Conservation (phyloP, 1,284 basidiomycete genomes). For the Schizophyllum amplum region DNA sequence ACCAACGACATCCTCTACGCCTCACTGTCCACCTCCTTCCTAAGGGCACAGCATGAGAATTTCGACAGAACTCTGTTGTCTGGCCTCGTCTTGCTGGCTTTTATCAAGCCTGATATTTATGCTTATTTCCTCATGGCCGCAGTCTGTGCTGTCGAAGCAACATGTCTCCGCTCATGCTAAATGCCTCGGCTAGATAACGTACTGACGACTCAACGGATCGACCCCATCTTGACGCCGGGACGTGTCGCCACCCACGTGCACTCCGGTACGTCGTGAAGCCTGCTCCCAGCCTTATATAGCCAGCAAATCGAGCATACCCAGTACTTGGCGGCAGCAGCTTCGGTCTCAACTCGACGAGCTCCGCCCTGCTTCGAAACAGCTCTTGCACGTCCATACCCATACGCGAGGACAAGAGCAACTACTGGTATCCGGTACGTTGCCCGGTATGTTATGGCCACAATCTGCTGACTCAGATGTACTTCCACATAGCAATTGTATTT, state of each 20-base stretch:
- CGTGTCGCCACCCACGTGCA: conserved; percentile 32
- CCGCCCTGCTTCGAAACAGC: conserved; percentile 24
- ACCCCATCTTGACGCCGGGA: conserved; percentile 18
- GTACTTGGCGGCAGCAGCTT: conserved; percentile 37
- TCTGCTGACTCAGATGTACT: neutral
- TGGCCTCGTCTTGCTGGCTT: too few species aligned
- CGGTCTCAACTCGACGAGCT: conserved; percentile 22
- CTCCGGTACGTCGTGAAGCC: conserved; percentile 18
- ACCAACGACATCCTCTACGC: too few species aligned
- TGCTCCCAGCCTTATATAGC: neutral
- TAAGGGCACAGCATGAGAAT: too few species aligned
- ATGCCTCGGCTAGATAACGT: too few species aligned
- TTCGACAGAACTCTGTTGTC: too few species aligned
- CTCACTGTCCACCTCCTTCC: too few species aligned
- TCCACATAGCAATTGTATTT: conserved; percentile 28
- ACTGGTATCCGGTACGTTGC: conserved; percentile 34
- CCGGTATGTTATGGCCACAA: too few species aligned
- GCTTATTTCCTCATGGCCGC: neutral
- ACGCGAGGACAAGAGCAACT: conserved; percentile 34
- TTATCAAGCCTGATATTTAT: neutral
- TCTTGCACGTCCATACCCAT: conserved; percentile 36
- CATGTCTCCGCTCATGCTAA: neutral
- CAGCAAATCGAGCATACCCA: conserved; percentile 7
- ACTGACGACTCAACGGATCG: neutral
- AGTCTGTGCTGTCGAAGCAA: neutral